phyloP scores from a whole-genome alignment of 2,329 filamentous ascomycete genomes.

The Colletotrichum coccodes region DNA sequence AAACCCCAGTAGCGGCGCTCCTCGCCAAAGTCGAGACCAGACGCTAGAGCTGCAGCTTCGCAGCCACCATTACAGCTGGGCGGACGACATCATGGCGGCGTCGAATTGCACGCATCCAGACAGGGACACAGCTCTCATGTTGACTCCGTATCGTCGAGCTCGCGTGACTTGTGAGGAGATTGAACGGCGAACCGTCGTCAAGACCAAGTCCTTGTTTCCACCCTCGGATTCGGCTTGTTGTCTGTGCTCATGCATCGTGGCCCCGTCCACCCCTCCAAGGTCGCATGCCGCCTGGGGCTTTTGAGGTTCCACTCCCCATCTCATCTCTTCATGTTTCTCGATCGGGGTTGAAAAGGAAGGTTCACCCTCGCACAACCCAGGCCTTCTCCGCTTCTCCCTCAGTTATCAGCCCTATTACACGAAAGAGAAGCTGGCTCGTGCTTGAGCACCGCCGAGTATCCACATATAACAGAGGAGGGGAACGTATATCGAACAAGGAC shows the following conservation, averaged over 20 bases:
- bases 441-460: not conserved
- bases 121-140: not conserved
- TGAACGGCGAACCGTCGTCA: not conserved
- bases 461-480: not conserved
- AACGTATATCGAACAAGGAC: not conserved
- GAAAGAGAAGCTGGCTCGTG: not conserved
- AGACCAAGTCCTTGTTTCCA: not conserved
- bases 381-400: not conserved
- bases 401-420: not conserved
- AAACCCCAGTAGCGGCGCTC: not conserved
- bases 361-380: not conserved
- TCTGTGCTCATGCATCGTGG: conserved; percentile 22
- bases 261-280: conserved; percentile 13
- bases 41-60: not conserved
- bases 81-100: not conserved
- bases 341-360: conserved; percentile 12
- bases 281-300: conserved; percentile 14
- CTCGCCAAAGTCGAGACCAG: not conserved
- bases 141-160: not conserved
- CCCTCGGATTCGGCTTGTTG: conserved; percentile 4
- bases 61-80: not conserved
- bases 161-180: conserved; percentile 8
- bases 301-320: not conserved
- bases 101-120: not conserved
- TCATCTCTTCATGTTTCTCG: conserved; percentile 9